These are phyloP conservation scores for Clarireedia homoeocarpa DNA, from an alignment of 2,329 filamentous ascomycete genomes.

Conservation along the genomic window DNA sequence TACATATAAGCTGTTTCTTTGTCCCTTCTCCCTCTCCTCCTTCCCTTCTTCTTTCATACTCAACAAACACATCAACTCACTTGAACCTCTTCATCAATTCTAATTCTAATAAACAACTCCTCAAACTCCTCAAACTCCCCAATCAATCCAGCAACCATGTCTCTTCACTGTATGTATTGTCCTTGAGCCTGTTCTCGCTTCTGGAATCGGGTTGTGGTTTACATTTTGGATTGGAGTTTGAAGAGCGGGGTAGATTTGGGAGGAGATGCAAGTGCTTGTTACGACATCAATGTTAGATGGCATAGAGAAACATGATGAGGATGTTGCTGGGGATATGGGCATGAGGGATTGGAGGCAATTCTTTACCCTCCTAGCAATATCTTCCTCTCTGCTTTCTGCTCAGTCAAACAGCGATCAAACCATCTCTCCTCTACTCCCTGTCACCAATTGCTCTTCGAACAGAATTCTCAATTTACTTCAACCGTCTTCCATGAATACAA, in stretches of 20 bases:
- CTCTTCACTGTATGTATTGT: conserved; percentile 25
- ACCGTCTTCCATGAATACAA: not conserved
- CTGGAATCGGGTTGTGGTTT: not conserved
- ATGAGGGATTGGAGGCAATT: no score
- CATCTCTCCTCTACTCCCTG: no score
- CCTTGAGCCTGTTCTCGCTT: not conserved
- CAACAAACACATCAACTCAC: not conserved
- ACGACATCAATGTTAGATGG: not conserved
- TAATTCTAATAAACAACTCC: conserved; percentile 16
- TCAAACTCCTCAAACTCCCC: conserved; percentile 2
- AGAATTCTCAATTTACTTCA: not conserved
- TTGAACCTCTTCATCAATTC: conserved; percentile 21
- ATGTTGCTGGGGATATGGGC: no score
- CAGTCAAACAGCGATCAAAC: no score
- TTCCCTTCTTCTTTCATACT: not conserved
- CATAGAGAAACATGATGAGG: no score
- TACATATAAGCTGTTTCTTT: not conserved
- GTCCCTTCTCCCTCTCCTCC: not conserved
- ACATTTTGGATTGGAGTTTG: not conserved
- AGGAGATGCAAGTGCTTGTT: not conserved
- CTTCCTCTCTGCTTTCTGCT: no score
- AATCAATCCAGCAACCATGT: conserved; percentile 19
- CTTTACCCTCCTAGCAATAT: no score
- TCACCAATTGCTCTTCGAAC: not conserved
- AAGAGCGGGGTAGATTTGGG: not conserved